phyloP scores from a whole-genome alignment of 306 rosid species.

The Luffa acutangula region DNA sequence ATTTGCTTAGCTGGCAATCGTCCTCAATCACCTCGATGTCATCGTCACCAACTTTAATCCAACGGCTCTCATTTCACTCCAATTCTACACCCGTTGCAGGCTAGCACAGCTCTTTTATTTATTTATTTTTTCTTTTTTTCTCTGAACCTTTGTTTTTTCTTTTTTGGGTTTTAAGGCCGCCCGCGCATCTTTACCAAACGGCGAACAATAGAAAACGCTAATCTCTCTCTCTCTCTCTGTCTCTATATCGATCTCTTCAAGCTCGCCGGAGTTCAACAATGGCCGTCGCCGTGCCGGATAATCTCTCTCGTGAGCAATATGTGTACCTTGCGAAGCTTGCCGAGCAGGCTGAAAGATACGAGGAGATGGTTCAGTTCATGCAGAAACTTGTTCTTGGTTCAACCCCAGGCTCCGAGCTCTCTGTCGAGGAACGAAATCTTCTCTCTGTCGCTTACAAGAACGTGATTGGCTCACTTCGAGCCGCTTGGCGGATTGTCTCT shows the following conservation, averaged over 20 bases:
- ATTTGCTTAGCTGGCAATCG: background rate
- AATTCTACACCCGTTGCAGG: background rate
- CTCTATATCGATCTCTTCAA: background rate
- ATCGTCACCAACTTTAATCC: background rate
- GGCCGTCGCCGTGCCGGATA: slow-evolving; percentile 14
- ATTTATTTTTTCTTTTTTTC: background rate
- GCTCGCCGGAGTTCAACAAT: slow-evolving; percentile 7
- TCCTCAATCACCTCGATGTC: background rate
- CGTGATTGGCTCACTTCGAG: slow-evolving; percentile 26
- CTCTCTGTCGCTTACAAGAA: slow-evolving; percentile 32
- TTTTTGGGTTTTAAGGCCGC: slow-evolving; percentile 2
- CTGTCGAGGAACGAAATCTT: slow-evolving; percentile 34
- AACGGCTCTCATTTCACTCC: background rate
- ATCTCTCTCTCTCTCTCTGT: background rate
- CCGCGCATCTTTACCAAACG: slow-evolving; percentile 10
- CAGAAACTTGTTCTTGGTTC: slow-evolving; percentile 6
- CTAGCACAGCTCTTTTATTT: background rate
- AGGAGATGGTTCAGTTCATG: slow-evolving; percentile 30
- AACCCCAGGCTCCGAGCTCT: slow-evolving; percentile 12
- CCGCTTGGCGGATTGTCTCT: slow-evolving; percentile 32
- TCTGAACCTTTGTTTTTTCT: background rate
- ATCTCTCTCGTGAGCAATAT: slow-evolving; percentile 17
- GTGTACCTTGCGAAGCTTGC: slow-evolving; percentile 28
- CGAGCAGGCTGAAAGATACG: slow-evolving; percentile 30
- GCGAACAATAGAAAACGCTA: background rate